phyloP scores from a whole-genome alignment of 495 filamentous ascomycete species.

The Pseudoneurospora amorphoporcata region DNA sequence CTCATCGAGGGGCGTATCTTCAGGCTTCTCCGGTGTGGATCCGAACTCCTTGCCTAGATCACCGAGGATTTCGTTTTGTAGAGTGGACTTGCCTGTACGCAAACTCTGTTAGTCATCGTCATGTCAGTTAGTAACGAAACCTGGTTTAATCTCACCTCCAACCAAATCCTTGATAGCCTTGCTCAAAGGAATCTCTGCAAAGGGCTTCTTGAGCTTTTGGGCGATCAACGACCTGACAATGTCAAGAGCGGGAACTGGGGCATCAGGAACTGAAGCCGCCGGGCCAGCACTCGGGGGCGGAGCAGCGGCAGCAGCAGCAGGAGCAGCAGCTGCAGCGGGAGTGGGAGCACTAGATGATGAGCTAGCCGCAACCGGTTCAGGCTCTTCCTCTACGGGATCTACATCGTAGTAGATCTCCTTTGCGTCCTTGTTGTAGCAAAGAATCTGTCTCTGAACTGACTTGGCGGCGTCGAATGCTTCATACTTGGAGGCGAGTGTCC shows the following conservation, averaged over 20 bases:
- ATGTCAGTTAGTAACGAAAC: neutral
- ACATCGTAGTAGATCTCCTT: slow-evolving; percentile 99
- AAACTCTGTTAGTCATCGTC: slow-evolving; percentile 3
- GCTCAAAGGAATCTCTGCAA: slow-evolving; percentile 79
- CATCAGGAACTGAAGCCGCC: slow-evolving; percentile 80
- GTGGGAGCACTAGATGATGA: slow-evolving; percentile 35
- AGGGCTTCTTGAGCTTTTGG: slow-evolving; percentile 96
- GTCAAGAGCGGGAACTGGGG: slow-evolving; percentile 76
- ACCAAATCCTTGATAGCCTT: slow-evolving; percentile 99
- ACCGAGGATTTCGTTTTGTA: slow-evolving; percentile 91
- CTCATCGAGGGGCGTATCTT: slow-evolving; percentile 94
- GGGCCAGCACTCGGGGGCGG: slow-evolving; percentile 69
- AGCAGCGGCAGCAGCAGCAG: slow-evolving; percentile 42
- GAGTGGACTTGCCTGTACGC: slow-evolving; percentile 77
- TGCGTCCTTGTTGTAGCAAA: slow-evolving; percentile 98
- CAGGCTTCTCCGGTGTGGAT: slow-evolving; percentile 94
- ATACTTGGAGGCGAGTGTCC: slow-evolving; percentile 93
- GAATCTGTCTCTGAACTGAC: slow-evolving; percentile 89
- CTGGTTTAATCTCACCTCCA: slow-evolving; percentile 55
- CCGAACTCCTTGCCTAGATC: slow-evolving; percentile 98
- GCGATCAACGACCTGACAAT: slow-evolving; percentile 84
- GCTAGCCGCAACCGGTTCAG: slow-evolving; percentile 44
- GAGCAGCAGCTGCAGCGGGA: slow-evolving; percentile 39
- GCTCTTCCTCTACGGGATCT: slow-evolving; percentile 88
- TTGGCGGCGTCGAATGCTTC: slow-evolving; percentile 97